A percentile compares a stretch with the other conserved stretches of the same genome.
Evolutionary conservation across 805 yeast species (phyloP).

Genomic region (Monosporozyma unispora): DNA sequence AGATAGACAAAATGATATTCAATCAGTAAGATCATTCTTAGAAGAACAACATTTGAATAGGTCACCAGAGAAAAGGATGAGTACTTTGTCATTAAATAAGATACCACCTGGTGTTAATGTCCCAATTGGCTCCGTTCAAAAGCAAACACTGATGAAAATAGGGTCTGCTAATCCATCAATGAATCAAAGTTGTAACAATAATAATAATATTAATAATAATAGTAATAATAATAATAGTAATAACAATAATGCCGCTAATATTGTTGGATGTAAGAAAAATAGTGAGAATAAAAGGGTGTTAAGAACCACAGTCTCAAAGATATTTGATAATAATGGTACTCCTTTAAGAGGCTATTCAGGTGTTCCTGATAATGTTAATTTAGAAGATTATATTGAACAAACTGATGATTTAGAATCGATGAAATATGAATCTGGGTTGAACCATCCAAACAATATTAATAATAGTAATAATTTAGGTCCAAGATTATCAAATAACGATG

Average conservation of each 20-base stretch:
- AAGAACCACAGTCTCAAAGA: constrained; percentile 61
- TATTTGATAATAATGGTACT: constrained; percentile 65
- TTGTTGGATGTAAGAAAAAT: constrained; percentile 1
- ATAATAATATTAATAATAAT: neutral
- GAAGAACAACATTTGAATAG: constrained; percentile 11
- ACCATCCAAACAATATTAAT: neutral
- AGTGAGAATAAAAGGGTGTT: constrained; percentile 30
- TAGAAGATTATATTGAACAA: constrained; percentile 37
- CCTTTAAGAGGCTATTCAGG: constrained; percentile 68
- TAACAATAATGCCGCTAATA: neutral
- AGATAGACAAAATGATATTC: constrained; percentile 14
- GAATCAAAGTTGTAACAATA: neutral
- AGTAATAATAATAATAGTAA: neutral
- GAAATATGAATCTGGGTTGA: neutral
- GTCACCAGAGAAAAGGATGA: constrained; percentile 24
- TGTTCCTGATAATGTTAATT: constrained; percentile 49
- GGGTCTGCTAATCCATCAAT: neutral
- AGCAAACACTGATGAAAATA: neutral
- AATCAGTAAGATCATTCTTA: constrained; percentile 20
- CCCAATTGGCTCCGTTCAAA: neutral
- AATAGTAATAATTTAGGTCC: neutral
- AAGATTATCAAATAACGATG: constrained; percentile 6
- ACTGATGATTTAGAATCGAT: constrained; percentile 27
- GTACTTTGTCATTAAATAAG: constrained; percentile 15
- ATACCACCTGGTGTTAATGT: neutral